These are phyloP conservation scores for Russula olivacea DNA, from an alignment of 768 basidiomycete genomes.

Conservation along the genomic window DNA sequence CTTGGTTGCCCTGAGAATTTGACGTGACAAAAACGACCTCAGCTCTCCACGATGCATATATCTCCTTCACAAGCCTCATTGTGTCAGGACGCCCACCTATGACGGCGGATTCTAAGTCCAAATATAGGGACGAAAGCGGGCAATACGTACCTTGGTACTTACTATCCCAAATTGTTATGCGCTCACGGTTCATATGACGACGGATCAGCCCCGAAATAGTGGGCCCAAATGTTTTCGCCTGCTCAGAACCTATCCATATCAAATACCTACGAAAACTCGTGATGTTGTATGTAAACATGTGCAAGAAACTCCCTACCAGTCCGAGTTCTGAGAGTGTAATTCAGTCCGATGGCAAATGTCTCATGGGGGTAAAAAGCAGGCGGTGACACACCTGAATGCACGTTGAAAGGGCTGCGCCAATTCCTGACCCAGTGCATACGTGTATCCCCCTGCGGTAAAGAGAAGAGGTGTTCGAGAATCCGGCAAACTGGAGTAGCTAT, in stretches of 20 bases:
- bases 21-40: constrained; percentile 84
- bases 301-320: constrained; percentile 45
- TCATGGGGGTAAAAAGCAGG: no score
- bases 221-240: constrained; percentile 79
- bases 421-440: constrained; percentile 76
- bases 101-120: background rate
- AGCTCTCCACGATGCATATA: constrained; percentile 61
- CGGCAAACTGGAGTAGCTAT: constrained; percentile 52
- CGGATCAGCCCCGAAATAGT: constrained; percentile 71
- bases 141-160: constrained; percentile 42
- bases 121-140: background rate
- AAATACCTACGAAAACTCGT: constrained; percentile 47
- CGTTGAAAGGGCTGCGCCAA: constrained; percentile 73
- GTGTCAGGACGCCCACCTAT: constrained; percentile 66
- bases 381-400: constrained; percentile 21
- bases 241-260: constrained; percentile 82
- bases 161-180: constrained; percentile 71
- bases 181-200: constrained; percentile 65
- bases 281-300: background rate
- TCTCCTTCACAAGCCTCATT: constrained; percentile 69
- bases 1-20: constrained; percentile 72
- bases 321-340: constrained; percentile 51
- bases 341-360: background rate
- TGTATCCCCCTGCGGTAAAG: constrained; percentile 78
- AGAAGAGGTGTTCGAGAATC: constrained; percentile 73